phyloP scores from a whole-genome alignment of 2,329 filamentous ascomycete species.

The Dryadomyces quercivorus region DNA sequence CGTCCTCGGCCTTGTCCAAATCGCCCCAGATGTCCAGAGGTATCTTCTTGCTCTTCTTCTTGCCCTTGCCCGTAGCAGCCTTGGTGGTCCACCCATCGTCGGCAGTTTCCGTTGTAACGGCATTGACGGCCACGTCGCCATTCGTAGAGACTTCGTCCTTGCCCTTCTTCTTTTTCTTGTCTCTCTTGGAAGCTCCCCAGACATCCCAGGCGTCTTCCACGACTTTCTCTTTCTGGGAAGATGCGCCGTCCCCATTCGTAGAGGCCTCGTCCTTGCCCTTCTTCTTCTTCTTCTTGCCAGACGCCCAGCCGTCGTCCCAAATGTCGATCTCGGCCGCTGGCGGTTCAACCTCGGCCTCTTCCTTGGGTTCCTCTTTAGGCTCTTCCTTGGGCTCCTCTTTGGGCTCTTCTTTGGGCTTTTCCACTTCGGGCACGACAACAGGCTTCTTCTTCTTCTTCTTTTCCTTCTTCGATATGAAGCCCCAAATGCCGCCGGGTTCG shows the following conservation, averaged over 20 bases:
- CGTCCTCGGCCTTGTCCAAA: conserved; percentile 6
- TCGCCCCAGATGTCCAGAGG: conserved; percentile 5
- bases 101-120: conserved; percentile 1
- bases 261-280: conserved; percentile 4
- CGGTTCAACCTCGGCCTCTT: conserved; percentile 5
- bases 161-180: conserved; percentile 7
- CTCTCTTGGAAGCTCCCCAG: neutral
- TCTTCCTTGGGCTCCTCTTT: neutral
- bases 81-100: conserved; percentile 9
- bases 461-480: conserved; percentile 3
- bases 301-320: neutral
- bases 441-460: conserved; percentile 5
- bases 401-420: neutral
- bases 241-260: conserved; percentile 3
- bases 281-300: conserved; percentile 6
- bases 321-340: neutral
- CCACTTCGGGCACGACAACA: too few relatives aligned
- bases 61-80: neutral
- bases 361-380: conserved; percentile 11
- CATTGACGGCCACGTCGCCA: neutral
- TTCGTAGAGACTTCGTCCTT: conserved; percentile 5
- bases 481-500: conserved; percentile 1
- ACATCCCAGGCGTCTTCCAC: neutral
- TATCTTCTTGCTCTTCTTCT: conserved; percentile 7
- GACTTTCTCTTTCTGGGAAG: neutral